Percentiles rank a stretch among this genome's conserved stretches.
phyloP scores from a whole-genome alignment of 331 rosid genomes.

The Arachis monticola region DNA sequence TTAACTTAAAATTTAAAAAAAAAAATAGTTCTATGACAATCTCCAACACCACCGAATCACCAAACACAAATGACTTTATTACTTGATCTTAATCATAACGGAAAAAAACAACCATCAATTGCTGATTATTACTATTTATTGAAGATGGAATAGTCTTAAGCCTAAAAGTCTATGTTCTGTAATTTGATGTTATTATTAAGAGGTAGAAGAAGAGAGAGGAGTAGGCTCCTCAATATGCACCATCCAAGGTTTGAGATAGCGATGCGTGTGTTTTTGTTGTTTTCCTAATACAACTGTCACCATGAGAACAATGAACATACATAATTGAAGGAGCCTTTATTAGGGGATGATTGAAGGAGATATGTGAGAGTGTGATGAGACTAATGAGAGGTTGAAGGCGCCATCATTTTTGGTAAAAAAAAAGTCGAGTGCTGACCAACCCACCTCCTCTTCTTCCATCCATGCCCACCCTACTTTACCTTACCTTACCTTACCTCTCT shows the following conservation, averaged over 20 bases:
- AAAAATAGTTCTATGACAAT: too few species aligned
- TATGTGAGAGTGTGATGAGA: conserved; percentile 26
- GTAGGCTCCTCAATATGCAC: conserved; percentile 35
- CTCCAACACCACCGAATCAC: too few species aligned
- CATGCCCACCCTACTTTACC: conserved; percentile 30
- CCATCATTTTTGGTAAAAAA: conserved; percentile 44
- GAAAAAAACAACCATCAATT: too few species aligned
- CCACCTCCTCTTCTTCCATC: conserved; percentile 25
- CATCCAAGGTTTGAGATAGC: conserved; percentile 42
- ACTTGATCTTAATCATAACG: conserved; percentile 1
- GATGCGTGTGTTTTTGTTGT: conserved; percentile 5
- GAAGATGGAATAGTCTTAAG: neutral
- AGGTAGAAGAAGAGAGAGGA: too few species aligned
- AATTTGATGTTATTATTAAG: too few species aligned
- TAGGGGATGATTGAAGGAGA: conserved; percentile 37
- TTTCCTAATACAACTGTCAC: conserved; percentile 32
- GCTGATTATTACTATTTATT: too few species aligned
- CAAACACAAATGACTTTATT: neutral
- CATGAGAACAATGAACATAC: neutral
- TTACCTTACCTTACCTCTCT: conserved; percentile 20
- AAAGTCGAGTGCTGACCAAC: conserved; percentile 38
- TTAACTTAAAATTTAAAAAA: too few species aligned
- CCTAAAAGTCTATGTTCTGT: conserved; percentile 6
- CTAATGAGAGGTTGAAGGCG: conserved; percentile 33
- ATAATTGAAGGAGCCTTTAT: conserved; percentile 36